Base-by-base conservation (phyloP, 2,329 filamentous ascomycete genomes). In the Immersiporthe knoxdaviesiana region DNA sequence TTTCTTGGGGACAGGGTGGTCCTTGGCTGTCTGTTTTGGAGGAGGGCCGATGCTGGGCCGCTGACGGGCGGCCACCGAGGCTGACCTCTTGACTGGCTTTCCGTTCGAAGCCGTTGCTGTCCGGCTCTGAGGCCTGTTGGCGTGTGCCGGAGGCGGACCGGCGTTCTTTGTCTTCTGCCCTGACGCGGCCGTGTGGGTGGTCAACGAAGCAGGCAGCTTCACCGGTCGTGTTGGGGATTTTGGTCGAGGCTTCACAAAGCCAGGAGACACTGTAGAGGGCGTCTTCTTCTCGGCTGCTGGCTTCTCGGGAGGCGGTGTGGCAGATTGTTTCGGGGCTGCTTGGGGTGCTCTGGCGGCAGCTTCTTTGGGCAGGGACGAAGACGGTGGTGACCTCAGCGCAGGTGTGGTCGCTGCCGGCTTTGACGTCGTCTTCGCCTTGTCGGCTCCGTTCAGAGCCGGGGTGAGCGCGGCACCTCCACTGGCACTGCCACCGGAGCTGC, bases 141-240 rank as follows among this genome's bases (percentile, higher is more conserved):
- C 71, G 56, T 78, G 77, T 8, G 77, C 73, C 18, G 79, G 71
- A 64, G 78, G 76, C n/a, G 77, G 74, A 70, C 75, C 81, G 39
- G 79, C 56, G 18, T 60, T 65, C 27, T 68, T 69, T 21, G 67
- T 44, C 78, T 90, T 92, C 18, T 88, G 90, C 21, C 86, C 87
- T 1, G 88, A 93, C 0, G 91, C 85, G 32, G 91, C 87, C 3
- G 91, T 94, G 41, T 90, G 91, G 7, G 90, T 89, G 32, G 85
- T 91, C 39, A 93, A 81, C 68, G 90, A 89, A 12, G 90, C 82
- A 11, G 91, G 89, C 1, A 93, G 81, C 68, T 87, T 87, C 65
- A 89, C 82, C 12, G 91, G 90, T 67, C 88, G 87, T 1, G 91
- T 93, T 2, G 90, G 90, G 14, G 91, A 92, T 78, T 88, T 90